A percentile compares a stretch with the other conserved stretches of the same genome.
Evolutionary conservation across 176 grass and related monocot genomes (phyloP).

Genomic region (Juncus inflexus): DNA sequence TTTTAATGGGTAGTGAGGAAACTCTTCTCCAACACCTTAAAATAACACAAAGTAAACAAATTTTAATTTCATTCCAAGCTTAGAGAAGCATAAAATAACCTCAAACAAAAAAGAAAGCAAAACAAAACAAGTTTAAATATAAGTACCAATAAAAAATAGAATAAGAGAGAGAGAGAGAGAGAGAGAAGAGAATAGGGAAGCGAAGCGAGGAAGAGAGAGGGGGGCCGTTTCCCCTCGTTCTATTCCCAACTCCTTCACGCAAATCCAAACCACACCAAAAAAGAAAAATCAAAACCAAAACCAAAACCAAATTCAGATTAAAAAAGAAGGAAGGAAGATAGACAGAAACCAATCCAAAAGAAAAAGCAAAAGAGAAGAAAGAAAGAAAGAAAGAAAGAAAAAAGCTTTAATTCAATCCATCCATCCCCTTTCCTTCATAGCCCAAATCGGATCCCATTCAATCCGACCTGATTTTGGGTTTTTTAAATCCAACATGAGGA

Average conservation of each 20-base stretch:
- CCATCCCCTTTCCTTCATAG: neutral
- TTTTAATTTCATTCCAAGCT: neutral
- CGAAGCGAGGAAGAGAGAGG: slow-evolving; percentile 15
- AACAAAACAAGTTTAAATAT: neutral
- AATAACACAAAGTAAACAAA: too few species aligned
- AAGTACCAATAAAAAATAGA: neutral
- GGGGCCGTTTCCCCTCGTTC: neutral
- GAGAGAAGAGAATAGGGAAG: slow-evolving; percentile 19
- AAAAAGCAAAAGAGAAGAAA: slow-evolving; percentile 23
- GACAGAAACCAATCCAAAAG: neutral
- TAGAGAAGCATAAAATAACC: neutral
- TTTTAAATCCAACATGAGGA: slow-evolving; percentile 22
- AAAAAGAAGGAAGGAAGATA: slow-evolving; percentile 5
- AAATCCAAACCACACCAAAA: slow-evolving; percentile 12
- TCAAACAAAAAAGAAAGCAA: neutral
- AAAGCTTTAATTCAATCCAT: slow-evolving; percentile 2
- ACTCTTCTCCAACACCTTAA: too few species aligned
- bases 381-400: neutral
- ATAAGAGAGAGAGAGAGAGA: neutral
- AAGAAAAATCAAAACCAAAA: slow-evolving; percentile 1
- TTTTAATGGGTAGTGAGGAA: too few species aligned
- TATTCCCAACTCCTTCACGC: slow-evolving; percentile 16
- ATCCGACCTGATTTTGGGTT: neutral
- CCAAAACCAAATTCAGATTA: neutral
- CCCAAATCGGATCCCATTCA: slow-evolving; percentile 4